These are phyloP conservation scores for Paecilomyces niveus DNA, from an alignment of 2,329 filamentous ascomycete species.

Conservation along the genomic window DNA sequence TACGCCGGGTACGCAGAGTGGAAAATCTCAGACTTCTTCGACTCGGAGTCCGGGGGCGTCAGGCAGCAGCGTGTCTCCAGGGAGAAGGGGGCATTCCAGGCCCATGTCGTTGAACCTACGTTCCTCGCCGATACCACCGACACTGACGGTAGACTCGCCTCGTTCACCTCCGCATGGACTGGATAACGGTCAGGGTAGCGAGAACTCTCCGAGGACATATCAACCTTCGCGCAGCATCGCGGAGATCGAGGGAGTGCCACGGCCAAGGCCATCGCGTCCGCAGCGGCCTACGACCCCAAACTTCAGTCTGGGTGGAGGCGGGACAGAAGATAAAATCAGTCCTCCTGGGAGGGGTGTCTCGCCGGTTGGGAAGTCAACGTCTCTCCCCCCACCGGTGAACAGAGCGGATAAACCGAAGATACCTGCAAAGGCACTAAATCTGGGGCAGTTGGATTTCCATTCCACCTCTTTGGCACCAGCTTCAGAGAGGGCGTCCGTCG, in stretches of 20 bases:
- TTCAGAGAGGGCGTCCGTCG: constrained; percentile 20
- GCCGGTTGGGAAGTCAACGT: constrained; percentile 25
- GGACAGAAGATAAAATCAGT: constrained; percentile 2
- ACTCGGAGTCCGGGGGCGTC: constrained; percentile 16
- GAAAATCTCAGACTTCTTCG: constrained; percentile 11
- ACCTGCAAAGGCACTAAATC: constrained; percentile 39
- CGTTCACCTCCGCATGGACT: constrained; percentile 32
- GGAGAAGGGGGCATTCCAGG: constrained; percentile 53
- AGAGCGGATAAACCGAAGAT: constrained; percentile 71
- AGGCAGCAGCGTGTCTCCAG: constrained; percentile 39
- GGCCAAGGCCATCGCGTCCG: not conserved
- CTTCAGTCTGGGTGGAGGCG: constrained; percentile 15
- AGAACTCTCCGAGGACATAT: constrained; percentile 55
- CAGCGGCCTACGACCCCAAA: constrained; percentile 24
- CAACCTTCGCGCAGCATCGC: not conserved
- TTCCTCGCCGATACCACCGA: constrained; percentile 34
- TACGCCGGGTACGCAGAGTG: constrained; percentile 13
- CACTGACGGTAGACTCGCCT: constrained; percentile 37
- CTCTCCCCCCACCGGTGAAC: constrained; percentile 67
- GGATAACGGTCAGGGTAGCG: constrained; percentile 45
- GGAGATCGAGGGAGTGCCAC: not conserved
- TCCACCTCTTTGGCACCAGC: constrained; percentile 17
- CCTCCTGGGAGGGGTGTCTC: constrained; percentile 10
- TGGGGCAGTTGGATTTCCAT: constrained; percentile 22
- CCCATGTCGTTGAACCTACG: constrained; percentile 39